Evolutionary conservation across 306 rosid genomes (phyloP), one percentile per base, ranked within the genome.

Genomic region (Casuarina cunninghamiana): DNA sequence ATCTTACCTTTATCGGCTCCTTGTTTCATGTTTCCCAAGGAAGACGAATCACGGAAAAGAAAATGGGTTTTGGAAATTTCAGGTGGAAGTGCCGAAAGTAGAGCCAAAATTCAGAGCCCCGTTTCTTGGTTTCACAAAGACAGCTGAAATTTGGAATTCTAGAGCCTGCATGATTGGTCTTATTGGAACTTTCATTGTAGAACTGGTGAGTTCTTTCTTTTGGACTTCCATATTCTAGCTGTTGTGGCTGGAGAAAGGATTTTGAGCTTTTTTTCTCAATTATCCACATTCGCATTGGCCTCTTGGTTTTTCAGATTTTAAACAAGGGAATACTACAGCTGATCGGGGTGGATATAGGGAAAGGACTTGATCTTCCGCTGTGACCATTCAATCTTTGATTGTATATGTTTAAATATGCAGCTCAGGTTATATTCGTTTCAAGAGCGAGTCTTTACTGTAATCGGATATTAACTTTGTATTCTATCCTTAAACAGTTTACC

Each of bases 91-190:
- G 61, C 99, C 98, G 38, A 95, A 86, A 87, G 91, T 79, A 6
- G 81, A 88, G 89, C 97, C 99, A 2, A 86, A 87, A 75, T 87
- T 96, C 58, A 60, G 57, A 45, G 79, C 96, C 69, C 96, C 98
- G 7, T 91, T 93, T 86, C 83, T 85, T 73, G 99, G 99, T 58
- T 96, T 96, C 86, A 96, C 98, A 9, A 91, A 32, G 77, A 88
- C 94, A 12, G 99, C 98, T 62, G 99, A 96, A 83, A 65, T 80
- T 77, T 95, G 98, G 99, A 95, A 95, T 76, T 91, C 99, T 19
- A 93, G 99, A 83, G 97, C 99, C 69, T 87, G 96, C 75, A 95
- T 96, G 98, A 93, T 96, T 65, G 99, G 99, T 53, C 80, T 96
- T 38, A 82, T 96, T 72, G 99, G 98, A 66, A 83, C 70, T 74